phyloP scores from a whole-genome alignment of 1,139 yeast genomes.

The Hyphopichia wangnamkhiaoensis region DNA sequence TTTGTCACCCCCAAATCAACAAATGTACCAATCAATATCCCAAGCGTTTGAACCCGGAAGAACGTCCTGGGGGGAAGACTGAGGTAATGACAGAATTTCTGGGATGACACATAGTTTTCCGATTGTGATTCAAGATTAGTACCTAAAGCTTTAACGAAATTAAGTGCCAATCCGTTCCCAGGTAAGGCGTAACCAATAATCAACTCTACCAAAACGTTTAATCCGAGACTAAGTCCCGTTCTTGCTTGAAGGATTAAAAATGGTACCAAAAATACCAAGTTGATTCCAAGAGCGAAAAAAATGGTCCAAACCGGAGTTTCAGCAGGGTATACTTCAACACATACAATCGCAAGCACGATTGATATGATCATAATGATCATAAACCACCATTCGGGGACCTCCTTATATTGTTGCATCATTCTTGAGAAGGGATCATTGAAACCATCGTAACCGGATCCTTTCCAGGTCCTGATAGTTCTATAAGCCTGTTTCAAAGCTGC shows the following conservation, averaged over 20 bases:
- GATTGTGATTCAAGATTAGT: conserved; percentile 59
- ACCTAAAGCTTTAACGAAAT: conserved; percentile 57
- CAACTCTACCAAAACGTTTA: conserved; percentile 56
- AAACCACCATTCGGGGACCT: conserved; percentile 63
- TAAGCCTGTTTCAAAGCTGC: conserved; percentile 35
- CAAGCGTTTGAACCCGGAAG: conserved; percentile 57
- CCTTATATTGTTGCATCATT: conserved; percentile 52
- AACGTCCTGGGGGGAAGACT: conserved; percentile 56
- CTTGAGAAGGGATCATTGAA: conserved; percentile 50
- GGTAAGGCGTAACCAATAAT: conserved; percentile 60
- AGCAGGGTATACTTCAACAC: conserved; percentile 42
- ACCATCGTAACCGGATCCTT: conserved; percentile 22
- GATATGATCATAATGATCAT: conserved; percentile 42
- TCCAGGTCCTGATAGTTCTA: conserved; percentile 12
- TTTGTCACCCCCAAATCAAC: conserved; percentile 48
- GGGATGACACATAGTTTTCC: conserved; percentile 47
- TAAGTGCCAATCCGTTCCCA: conserved; percentile 56
- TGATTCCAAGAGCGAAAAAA: conserved; percentile 51
- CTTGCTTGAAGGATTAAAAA: conserved; percentile 44
- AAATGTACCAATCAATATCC: conserved; percentile 42
- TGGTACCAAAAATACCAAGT: conserved; percentile 52
- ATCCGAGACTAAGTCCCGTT: conserved; percentile 49
- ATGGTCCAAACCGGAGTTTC: conserved; percentile 52
- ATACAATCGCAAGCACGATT: conserved; percentile 43
- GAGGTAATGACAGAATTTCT: conserved; percentile 57